These are phyloP conservation scores for Aaosphaeria arxii DNA, from an alignment of 2,329 filamentous ascomycete genomes.

Conservation along the genomic window DNA sequence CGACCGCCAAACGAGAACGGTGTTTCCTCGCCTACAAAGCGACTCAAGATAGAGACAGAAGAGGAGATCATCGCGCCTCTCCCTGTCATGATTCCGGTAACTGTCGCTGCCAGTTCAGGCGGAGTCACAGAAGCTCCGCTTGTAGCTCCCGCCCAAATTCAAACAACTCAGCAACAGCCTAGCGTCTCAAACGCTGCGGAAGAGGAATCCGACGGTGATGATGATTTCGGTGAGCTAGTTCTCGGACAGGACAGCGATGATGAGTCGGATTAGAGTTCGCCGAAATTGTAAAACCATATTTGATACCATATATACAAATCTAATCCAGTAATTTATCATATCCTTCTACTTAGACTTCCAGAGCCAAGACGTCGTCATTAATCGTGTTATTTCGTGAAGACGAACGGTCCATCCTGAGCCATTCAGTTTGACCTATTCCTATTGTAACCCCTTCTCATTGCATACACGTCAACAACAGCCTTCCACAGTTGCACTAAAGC, in stretches of 20 bases:
- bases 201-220: constrained; percentile 20
- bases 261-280: constrained; percentile 19
- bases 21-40: constrained; percentile 25
- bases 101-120: background rate
- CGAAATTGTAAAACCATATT: too few species aligned
- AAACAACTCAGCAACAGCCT: background rate
- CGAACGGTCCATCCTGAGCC: too few species aligned
- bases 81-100: too few species aligned
- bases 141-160: background rate
- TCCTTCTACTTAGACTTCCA: too few species aligned
- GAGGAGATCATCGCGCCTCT: background rate
- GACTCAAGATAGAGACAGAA: constrained; percentile 14
- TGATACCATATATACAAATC: too few species aligned
- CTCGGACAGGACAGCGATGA: constrained; percentile 36
- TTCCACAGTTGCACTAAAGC: too few species aligned
- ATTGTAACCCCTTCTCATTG: too few species aligned
- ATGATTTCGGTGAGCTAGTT: constrained; percentile 29
- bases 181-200: background rate
- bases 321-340: too few species aligned
- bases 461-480: too few species aligned
- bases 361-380: too few species aligned
- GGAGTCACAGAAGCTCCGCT: constrained; percentile 14
- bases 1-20: constrained; percentile 18
- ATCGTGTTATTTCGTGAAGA: too few species aligned
- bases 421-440: too few species aligned